Base-by-base conservation (phyloP, 441 rosid species). In the Omphalea diandra region DNA sequence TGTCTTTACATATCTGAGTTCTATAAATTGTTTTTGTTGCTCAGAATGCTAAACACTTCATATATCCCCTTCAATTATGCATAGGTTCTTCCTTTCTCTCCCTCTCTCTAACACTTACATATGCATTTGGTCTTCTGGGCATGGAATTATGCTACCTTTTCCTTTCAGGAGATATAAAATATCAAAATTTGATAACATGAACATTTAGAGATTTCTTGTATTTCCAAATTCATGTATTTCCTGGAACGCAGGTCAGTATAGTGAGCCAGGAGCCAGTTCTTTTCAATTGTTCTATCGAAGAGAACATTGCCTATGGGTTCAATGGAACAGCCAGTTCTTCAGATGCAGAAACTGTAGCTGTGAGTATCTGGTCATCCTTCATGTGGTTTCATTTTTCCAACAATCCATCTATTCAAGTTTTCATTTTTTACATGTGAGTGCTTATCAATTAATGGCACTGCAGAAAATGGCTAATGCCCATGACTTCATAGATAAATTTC, bases 401-500 rank as follows among this genome's bases (percentile, higher is more conserved):
- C 22, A 36, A 47, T 24, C 29, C 52, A 41, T 55, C 46, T 2
- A 36, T 18, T 1, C 4, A 49, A 18, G 11, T 52, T 62, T 38
- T 40, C 44, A 7, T 56, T 3, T 44, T 14, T 31, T 0, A 20
- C 31, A 17, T n/a, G 22, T 50, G 2, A 2, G 8, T 31, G 40
- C 63, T 62, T 3, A 75, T 49, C 3, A 26, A 43, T 2, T 54
- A 17, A 40, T 60, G 20, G 73, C 8, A 67, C 52, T 77, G 83
- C 87, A 94, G 98, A 94, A 85, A 86, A 90, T 91, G 98, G 96
- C 97, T 8, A 94, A 94, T 71, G 98, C 98, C 1, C 89, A 91
- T 3, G 96, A 89, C 8, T 94, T 94, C 82, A 83, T 94, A 59
- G 82, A 81, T 4, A 84, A 78, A 20, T 91, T 91, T 71, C 96